Conservation (phyloP, 768 basidiomycete genomes). For the Rhodocollybia butyracea region DNA sequence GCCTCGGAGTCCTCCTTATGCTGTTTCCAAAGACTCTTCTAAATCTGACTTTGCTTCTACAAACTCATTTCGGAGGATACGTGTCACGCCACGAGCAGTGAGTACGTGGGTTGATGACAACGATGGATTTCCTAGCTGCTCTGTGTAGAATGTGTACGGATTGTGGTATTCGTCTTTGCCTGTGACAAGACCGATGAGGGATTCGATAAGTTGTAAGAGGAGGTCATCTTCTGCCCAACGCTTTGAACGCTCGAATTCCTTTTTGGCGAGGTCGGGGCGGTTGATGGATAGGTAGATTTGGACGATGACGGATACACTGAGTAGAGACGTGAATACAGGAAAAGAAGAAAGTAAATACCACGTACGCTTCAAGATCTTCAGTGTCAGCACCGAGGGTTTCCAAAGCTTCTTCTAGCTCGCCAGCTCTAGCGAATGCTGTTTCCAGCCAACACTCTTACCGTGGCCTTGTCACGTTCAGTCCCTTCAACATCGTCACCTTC, state of each 20-base stretch:
- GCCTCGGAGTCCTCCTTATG: conserved; percentile 61
- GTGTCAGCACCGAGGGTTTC: conserved; percentile 79
- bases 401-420: conserved; percentile 88
- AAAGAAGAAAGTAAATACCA: conserved; percentile 11
- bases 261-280: conserved; percentile 82
- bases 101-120: conserved; percentile 70
- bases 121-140: conserved; percentile 80
- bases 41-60: conserved; percentile 76
- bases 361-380: conserved; percentile 86
- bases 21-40: conserved; percentile 67
- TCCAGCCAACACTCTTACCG: conserved; percentile 79
- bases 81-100: conserved; percentile 75
- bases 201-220: conserved; percentile 86
- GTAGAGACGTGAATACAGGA: neutral
- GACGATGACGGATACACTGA: conserved; percentile 75
- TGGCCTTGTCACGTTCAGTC: conserved; percentile 63
- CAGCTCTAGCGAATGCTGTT: conserved; percentile 81
- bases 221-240: conserved; percentile 88
- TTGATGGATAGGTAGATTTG: conserved; percentile 91
- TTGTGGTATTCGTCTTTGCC: conserved; percentile 67
- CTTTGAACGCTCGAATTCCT: conserved; percentile 80
- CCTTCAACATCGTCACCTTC: conserved; percentile 75
- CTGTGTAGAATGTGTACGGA: conserved; percentile 67
- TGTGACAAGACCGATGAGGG: conserved; percentile 71
- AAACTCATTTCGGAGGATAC: conserved; percentile 74